Evolutionary conservation across 208 protist genomes (phyloP).

Genomic region (Lotmaria passim): DNA sequence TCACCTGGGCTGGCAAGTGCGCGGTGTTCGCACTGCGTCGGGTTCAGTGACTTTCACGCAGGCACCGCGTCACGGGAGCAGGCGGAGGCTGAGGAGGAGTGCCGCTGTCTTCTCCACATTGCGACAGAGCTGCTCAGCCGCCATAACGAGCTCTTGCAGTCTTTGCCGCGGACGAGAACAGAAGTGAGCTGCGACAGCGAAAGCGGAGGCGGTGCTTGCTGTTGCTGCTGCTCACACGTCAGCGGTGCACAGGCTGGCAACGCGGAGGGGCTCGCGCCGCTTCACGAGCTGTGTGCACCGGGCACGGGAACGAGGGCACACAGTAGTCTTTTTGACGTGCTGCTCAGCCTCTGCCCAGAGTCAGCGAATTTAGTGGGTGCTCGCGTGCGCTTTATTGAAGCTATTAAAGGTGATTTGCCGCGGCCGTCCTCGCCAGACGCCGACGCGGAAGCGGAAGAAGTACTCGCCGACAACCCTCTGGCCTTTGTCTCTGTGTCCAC

Average conservation of each 20-base stretch:
- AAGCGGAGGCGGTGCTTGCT: neutral
- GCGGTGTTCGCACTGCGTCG: neutral
- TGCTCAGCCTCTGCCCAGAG: conserved; percentile 15
- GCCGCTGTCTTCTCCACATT: conserved; percentile 25
- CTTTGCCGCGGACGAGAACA: neutral
- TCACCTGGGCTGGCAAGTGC: neutral
- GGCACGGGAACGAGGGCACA: neutral
- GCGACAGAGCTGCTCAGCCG: neutral
- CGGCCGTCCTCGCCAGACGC: neutral
- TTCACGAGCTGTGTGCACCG: conserved; percentile 5
- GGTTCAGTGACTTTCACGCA: neutral
- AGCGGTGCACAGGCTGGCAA: too few species aligned
- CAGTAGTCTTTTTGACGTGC: conserved; percentile 21
- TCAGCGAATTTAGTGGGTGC: conserved; percentile 11
- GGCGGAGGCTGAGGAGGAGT: conserved; percentile 10
- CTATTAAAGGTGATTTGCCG: neutral
- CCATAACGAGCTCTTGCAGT: neutral
- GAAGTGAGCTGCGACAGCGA: neutral
- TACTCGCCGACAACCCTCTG: neutral
- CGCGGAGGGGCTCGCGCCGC: neutral
- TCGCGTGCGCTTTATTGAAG: conserved; percentile 10
- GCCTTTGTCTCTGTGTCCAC: neutral
- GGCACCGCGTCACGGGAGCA: neutral
- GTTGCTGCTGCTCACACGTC: too few species aligned
- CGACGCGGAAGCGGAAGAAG: neutral